A percentile compares a stretch with the other conserved stretches of the same genome.
These are phyloP conservation scores for Picochlorum sp. DNA, from an alignment of 139 green algal species.

Conservation along the genomic window DNA sequence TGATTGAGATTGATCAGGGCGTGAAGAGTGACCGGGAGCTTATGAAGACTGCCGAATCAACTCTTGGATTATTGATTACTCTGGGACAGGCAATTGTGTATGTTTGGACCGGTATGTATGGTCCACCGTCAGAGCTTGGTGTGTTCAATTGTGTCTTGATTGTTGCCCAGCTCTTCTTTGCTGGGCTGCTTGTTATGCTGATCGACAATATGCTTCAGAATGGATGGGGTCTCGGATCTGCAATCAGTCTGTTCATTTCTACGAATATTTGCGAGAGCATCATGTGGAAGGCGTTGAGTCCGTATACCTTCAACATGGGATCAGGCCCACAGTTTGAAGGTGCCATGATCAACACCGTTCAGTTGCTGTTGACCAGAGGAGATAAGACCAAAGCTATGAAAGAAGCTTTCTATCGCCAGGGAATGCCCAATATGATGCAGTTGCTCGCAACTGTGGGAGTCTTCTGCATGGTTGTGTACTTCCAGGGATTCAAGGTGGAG, in stretches of 20 bases:
- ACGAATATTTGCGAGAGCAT: constrained; percentile 99
- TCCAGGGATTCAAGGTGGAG: constrained; percentile 98
- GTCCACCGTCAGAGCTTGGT: constrained; percentile 88
- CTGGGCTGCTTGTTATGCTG: constrained; percentile 97
- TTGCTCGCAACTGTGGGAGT: constrained; percentile 91
- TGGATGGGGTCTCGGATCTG: constrained; percentile 94
- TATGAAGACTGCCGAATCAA: constrained; percentile 90
- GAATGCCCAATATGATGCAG: constrained; percentile 96
- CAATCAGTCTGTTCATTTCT: constrained; percentile 99
- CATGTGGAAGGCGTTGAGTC: constrained; percentile 91
- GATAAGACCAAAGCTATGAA: constrained; percentile 77
- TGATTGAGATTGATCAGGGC: constrained; percentile 96
- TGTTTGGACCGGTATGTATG: constrained; percentile 98
- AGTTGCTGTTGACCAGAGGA: constrained; percentile 85
- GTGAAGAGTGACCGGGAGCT: constrained; percentile 93
- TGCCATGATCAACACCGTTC: constrained; percentile 94
- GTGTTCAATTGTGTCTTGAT: constrained; percentile 89
- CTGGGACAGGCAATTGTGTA: constrained; percentile 99
- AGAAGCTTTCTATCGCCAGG: constrained; percentile 96
- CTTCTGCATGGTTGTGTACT: constrained; percentile 98
- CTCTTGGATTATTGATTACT: constrained; percentile 98
- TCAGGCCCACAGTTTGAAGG: constrained; percentile 96
- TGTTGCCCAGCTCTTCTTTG: constrained; percentile 92
- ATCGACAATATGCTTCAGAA: constrained; percentile 97
- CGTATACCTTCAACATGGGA: constrained; percentile 49